These are phyloP conservation scores for Penicillium sp. DNA, from an alignment of 2,329 filamentous ascomycete species.

Conservation along the genomic window DNA sequence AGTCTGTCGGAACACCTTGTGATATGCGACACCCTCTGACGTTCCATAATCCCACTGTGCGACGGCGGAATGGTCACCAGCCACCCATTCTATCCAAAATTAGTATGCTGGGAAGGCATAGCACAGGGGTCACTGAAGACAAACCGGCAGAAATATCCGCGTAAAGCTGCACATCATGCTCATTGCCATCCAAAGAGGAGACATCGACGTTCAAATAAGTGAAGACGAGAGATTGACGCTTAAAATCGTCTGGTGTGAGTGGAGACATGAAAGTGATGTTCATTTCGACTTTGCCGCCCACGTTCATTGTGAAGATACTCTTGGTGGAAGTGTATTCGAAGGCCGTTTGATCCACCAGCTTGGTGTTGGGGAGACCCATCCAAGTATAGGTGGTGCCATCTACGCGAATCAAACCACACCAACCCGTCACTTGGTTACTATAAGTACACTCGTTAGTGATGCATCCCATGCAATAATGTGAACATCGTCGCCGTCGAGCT, in stretches of 20 bases:
- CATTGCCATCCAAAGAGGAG: slow-evolving; percentile 54
- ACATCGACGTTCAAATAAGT: slow-evolving; percentile 64
- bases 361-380: slow-evolving; percentile 55
- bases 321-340: slow-evolving; percentile 67
- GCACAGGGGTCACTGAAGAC: slow-evolving; percentile 14
- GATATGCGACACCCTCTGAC: slow-evolving; percentile 53
- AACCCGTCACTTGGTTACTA: slow-evolving; percentile 55
- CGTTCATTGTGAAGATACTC: slow-evolving; percentile 63
- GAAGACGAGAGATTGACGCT: slow-evolving; percentile 62
- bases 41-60: slow-evolving; percentile 58
- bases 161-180: slow-evolving; percentile 64
- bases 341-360: slow-evolving; percentile 51
- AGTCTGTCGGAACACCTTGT: slow-evolving; percentile 48
- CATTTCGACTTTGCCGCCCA: slow-evolving; percentile 56
- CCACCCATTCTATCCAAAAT: slow-evolving; percentile 58
- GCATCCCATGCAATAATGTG: neutral
- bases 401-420: slow-evolving; percentile 64
- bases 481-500: slow-evolving; percentile 25
- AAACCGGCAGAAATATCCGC: slow-evolving; percentile 64
- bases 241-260: slow-evolving; percentile 59
- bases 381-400: slow-evolving; percentile 60
- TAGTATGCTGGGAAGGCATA: slow-evolving; percentile 1
- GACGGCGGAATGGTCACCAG: slow-evolving; percentile 52
- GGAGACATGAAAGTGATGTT: slow-evolving; percentile 67
- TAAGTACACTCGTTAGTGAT: slow-evolving; percentile 9